A percentile compares a stretch with the other conserved stretches of the same genome.
phyloP scores from a whole-genome alignment of 306 rosid species.

The Prunus persica region Prunus_persica_NCBIv2 NC_034016.1:21296501-21297000 shows the following conservation, averaged over 20 bases:
- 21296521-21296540: neutral
- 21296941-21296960: slow-evolving; percentile 65
- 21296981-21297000: slow-evolving; percentile 70
- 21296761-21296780: neutral
- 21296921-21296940: slow-evolving; percentile 63
- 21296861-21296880: neutral
- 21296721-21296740: neutral
- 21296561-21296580: slow-evolving; percentile 6
- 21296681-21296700: neutral
- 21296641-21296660: slow-evolving; percentile 41
- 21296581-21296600: slow-evolving; percentile 7
- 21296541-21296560: neutral
- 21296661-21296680: slow-evolving; percentile 24
- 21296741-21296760: neutral
- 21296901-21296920: neutral
- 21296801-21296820: neutral
- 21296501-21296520: too few species aligned
- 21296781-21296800: neutral
- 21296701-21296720: neutral
- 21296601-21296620: slow-evolving; percentile 7
- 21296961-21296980: slow-evolving; percentile 56
- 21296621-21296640: slow-evolving; percentile 25
- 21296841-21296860: neutral
- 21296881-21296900: neutral
- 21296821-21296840: neutral